Evolutionary conservation across 768 basidiomycete genomes (phyloP).

Genomic region (Kwoniella heveanensis): DNA sequence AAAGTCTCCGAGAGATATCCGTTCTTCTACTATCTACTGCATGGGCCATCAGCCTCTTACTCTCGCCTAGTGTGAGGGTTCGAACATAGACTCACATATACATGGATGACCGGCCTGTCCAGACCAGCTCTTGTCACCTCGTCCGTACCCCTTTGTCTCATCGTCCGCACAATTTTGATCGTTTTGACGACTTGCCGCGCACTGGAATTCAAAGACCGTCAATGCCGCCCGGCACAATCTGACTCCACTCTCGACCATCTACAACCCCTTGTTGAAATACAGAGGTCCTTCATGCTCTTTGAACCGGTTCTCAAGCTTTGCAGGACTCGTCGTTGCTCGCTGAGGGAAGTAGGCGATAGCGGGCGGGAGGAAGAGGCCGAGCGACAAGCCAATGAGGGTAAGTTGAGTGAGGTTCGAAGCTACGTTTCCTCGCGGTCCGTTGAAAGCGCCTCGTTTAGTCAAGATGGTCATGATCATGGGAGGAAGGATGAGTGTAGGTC

Average conservation of each 20-base stretch:
- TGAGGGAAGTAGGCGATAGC: conserved; percentile 59
- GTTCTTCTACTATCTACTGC: too few relatives aligned
- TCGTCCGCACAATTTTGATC: too few relatives aligned
- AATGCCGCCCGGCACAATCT: background rate
- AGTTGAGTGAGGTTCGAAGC: conserved; percentile 51
- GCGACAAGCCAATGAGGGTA: conserved; percentile 55
- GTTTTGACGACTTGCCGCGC: too few relatives aligned
- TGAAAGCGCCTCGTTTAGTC: conserved; percentile 52
- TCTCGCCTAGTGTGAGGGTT: background rate
- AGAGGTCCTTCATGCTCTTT: conserved; percentile 47
- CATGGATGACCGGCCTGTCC: background rate
- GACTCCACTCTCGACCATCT: background rate
- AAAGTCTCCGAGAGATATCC: too few relatives aligned
- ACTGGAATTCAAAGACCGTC: too few relatives aligned
- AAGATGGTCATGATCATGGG: conserved; percentile 57
- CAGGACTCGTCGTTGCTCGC: conserved; percentile 52
- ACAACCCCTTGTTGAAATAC: conserved; percentile 59
- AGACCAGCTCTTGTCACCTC: too few relatives aligned
- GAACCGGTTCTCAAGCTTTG: conserved; percentile 55
- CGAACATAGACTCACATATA: background rate
- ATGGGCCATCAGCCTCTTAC: too few relatives aligned
- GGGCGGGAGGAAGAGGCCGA: conserved; percentile 58
- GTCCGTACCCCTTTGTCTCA: too few relatives aligned
- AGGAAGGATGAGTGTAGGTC: conserved; percentile 58
- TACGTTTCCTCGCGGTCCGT: conserved; percentile 51